Conservation (phyloP, 1,284 basidiomycete genomes). For the Serendipita sp. region DNA sequence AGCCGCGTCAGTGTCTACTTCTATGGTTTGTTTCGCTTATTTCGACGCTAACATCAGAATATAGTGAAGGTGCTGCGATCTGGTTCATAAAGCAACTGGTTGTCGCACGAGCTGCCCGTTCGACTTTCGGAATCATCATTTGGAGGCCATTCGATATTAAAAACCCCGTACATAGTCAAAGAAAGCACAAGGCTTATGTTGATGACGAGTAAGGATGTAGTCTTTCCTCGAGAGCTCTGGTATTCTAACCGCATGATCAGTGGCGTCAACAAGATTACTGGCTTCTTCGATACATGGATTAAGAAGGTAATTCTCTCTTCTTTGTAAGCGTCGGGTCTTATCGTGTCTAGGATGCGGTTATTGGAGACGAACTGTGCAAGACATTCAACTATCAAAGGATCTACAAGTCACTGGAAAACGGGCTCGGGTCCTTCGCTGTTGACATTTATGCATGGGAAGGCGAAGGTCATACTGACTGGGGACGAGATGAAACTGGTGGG, state of each 20-base stretch:
- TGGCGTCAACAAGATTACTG: conserved; percentile 2
- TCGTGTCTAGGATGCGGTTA: background rate
- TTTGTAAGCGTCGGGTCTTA: background rate
- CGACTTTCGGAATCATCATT: conserved; percentile 5
- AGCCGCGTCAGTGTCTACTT: background rate
- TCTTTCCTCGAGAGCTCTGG: background rate
- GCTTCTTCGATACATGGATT: conserved; percentile 2
- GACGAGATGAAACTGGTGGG: background rate
- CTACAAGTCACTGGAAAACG: background rate
- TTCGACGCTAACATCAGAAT: background rate
- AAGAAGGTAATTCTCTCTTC: background rate
- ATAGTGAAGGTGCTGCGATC: conserved; percentile 5
- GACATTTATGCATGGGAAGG: conserved; percentile 8
- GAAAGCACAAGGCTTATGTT: background rate
- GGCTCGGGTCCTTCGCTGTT: background rate
- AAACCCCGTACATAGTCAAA: background rate
- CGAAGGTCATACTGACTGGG: conserved; percentile 4
- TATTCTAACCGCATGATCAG: background rate
- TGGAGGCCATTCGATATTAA: background rate
- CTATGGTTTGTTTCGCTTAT: background rate
- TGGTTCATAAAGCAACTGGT: conserved; percentile 9
- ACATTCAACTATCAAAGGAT: conserved; percentile 8
- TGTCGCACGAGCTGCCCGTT: conserved; percentile 2
- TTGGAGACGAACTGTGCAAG: background rate
- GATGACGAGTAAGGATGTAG: background rate